A percentile compares a stretch with the other conserved stretches of the same genome.
Conservation (phyloP, 1,139 yeast genomes). For the Scheffersomyces segobiensis region DNA sequence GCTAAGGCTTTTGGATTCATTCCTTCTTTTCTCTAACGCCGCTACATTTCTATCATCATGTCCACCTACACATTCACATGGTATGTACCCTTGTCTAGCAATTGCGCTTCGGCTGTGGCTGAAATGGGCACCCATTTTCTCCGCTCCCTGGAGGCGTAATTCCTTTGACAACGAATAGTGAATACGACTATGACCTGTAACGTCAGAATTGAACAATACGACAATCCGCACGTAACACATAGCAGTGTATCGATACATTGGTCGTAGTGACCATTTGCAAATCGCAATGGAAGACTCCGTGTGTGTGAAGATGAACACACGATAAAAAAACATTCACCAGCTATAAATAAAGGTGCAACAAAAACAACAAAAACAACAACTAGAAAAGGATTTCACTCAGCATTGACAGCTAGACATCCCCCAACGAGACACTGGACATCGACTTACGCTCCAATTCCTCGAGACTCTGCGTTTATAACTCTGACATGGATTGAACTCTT, state of each 20-base stretch:
- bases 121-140: not conserved
- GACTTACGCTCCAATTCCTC: not conserved
- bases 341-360: too few species aligned
- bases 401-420: not conserved
- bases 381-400: not conserved
- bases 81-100: constrained; percentile 4
- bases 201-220: not conserved
- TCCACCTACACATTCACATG: constrained; percentile 9
- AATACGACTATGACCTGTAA: not conserved
- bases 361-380: not conserved
- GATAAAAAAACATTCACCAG: not conserved
- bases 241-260: not conserved
- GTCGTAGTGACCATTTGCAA: not conserved
- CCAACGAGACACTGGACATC: not conserved
- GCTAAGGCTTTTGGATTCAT: not conserved
- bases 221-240: not conserved
- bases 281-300: not conserved
- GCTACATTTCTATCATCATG: not conserved
- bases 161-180: not conserved
- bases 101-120: not conserved
- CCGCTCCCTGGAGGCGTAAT: not conserved
- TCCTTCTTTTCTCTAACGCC: not conserved
- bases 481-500: not conserved
- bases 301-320: not conserved
- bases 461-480: not conserved